Evolutionary conservation across 805 yeast genomes (phyloP).

Genomic region (Candida boidinii): DNA sequence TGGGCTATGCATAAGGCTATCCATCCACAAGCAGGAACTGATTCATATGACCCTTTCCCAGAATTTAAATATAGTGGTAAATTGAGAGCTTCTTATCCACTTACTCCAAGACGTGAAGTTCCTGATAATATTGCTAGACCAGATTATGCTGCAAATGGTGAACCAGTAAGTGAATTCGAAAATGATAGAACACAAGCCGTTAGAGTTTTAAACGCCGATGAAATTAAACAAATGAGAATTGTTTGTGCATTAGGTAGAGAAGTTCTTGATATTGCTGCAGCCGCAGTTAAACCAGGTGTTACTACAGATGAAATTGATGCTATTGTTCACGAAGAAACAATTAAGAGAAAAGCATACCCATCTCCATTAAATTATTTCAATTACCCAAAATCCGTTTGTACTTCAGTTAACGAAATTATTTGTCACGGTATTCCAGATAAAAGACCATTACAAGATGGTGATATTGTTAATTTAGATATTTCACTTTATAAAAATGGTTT

Average conservation of each 20-base stretch:
- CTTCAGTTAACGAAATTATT: slow-evolving; percentile 89
- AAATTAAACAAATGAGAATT: slow-evolving; percentile 63
- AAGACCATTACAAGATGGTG: slow-evolving; percentile 83
- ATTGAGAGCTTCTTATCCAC: slow-evolving; percentile 73
- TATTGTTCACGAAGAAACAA: slow-evolving; percentile 79
- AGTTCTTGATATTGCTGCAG: slow-evolving; percentile 82
- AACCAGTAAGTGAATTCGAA: slow-evolving; percentile 69
- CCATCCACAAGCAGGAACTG: slow-evolving; percentile 55
- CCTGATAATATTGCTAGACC: slow-evolving; percentile 69
- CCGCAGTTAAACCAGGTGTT: slow-evolving; percentile 74
- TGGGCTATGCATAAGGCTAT: slow-evolving; percentile 69
- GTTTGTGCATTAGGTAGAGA: slow-evolving; percentile 79
- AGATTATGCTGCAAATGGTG: slow-evolving; percentile 77
- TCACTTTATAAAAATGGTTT: slow-evolving; percentile 78
- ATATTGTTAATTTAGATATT: slow-evolving; percentile 86
- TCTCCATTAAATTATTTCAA: slow-evolving; percentile 92
- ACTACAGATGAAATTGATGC: slow-evolving; percentile 90
- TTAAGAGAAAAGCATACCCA: slow-evolving; percentile 87
- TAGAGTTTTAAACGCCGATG: slow-evolving; percentile 54
- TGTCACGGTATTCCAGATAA: slow-evolving; percentile 98
- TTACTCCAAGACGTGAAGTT: slow-evolving; percentile 60
- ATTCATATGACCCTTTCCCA: slow-evolving; percentile 83
- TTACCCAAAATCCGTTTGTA: slow-evolving; percentile 87
- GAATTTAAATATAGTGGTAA: slow-evolving; percentile 65
- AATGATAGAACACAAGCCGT: slow-evolving; percentile 64